Conservation (phyloP, 177 flowering plant genomes). For the Vitis hybrid region DNA sequence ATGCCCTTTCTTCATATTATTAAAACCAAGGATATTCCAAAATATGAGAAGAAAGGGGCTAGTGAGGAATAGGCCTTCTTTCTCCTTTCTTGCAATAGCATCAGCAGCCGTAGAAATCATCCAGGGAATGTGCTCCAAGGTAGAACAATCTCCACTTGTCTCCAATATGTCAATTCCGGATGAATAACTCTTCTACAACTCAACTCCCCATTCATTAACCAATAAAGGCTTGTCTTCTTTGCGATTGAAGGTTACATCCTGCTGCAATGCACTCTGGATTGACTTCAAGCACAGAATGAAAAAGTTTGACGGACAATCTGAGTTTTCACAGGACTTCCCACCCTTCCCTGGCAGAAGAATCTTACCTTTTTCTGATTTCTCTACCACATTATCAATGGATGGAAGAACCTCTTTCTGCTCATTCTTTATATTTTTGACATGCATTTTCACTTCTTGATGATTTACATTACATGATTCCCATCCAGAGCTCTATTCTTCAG, state of each 20-base stretch:
- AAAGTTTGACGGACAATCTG: conserved; percentile 63
- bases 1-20: too few relatives aligned
- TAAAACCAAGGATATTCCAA: conserved; percentile 49
- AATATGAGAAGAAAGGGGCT: conserved; percentile 64
- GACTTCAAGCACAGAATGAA: conserved; percentile 71
- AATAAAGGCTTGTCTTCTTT: conserved; percentile 45
- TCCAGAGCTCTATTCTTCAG: too few relatives aligned
- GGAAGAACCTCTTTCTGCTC: too few relatives aligned
- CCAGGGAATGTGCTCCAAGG: conserved; percentile 80
- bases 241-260: conserved; percentile 24
- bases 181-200: conserved; percentile 67
- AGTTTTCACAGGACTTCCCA: conserved; percentile 17
- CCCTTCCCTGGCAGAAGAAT: not conserved
- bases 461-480: too few relatives aligned
- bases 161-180: conserved; percentile 63
- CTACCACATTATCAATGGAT: too few relatives aligned
- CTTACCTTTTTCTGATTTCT: too few relatives aligned
- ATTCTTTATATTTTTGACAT: too few relatives aligned
- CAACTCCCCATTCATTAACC: conserved; percentile 71
- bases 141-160: conserved; percentile 49
- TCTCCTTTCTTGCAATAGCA: conserved; percentile 62
- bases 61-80: conserved; percentile 44
- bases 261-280: conserved; percentile 50
- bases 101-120: conserved; percentile 78
- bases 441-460: too few relatives aligned